Base-by-base conservation (phyloP, 352 stramenopile species). In the Phytophthora ohioensis region DNA sequence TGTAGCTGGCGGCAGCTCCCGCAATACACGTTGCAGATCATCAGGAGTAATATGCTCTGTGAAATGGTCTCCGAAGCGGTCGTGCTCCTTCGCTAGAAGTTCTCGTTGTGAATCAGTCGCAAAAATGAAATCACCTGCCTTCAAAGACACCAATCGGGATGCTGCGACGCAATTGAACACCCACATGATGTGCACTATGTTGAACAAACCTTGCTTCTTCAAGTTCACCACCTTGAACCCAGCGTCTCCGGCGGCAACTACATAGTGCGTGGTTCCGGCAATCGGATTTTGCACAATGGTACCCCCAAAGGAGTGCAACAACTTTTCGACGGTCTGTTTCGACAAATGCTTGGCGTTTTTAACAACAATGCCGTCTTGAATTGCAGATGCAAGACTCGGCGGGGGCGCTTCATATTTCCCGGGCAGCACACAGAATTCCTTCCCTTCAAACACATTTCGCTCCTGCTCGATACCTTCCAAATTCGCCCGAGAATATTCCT, bases 181-280 rank as follows among this genome's bases (percentile, higher is more conserved):
- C 85, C 87, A 96, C 15, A 78, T 63, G 45, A 92, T 55, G 13
- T 84, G 78, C 32, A 94, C 68, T 27, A 96, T 85, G 57, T 94
- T 85, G 71, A 91, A 92, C 42, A 82, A 67, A 1, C 84, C 87
- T 68, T 96, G 89, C 65, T 92, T 93, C 51, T 91, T 92, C 52
- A 94, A 60, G 58, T 94, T 96, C 21, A 66, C 64, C 21, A 94
- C 81, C 71, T 94, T 96, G 45, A 96, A 89, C 2, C 89, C 89
- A 21, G 81, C 52, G 54, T 89, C 69, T 13, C 75, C 80, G 8
- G 86, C 78, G 2, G 84, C 89, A 9, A 96, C 66, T 12, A 96
- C 81, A 49, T 82, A 92, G 41, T 77, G 77, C 4, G 89, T 94
- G 34, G 73, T 82, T 31, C 87, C 84, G 32, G 31, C 39, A 46